These are phyloP conservation scores for Mucor ambiguus DNA, from an alignment of 371 early-diverging fungal genomes.

Conservation along the genomic window DNA sequence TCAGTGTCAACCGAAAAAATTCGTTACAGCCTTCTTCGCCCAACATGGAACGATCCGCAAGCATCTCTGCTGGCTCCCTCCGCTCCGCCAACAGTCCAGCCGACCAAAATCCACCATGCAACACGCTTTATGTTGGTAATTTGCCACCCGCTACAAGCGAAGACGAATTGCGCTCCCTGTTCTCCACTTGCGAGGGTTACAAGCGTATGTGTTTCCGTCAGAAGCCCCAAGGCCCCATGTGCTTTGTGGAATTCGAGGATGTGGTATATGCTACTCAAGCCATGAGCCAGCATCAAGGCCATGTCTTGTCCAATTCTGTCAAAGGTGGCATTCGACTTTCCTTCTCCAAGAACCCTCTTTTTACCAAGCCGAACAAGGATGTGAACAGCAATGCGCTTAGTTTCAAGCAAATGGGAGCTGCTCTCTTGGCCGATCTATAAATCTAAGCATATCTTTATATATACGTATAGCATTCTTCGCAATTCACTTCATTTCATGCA, in stretches of 20 bases:
- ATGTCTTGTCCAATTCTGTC: slow-evolving; percentile 78
- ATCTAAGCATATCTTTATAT: slow-evolving; percentile 1
- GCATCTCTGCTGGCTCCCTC: slow-evolving; percentile 14
- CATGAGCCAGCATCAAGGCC: slow-evolving; percentile 83
- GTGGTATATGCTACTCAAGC: slow-evolving; percentile 87
- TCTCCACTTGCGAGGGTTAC: slow-evolving; percentile 80
- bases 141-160: slow-evolving; percentile 84
- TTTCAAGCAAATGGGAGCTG: slow-evolving; percentile 34
- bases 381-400: slow-evolving; percentile 9
- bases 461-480: not conserved
- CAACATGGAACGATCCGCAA: slow-evolving; percentile 1
- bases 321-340: slow-evolving; percentile 94
- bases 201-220: slow-evolving; percentile 87
- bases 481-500: not conserved
- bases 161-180: slow-evolving; percentile 85
- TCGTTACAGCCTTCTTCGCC: slow-evolving; percentile 13
- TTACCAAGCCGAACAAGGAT: slow-evolving; percentile 44
- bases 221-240: slow-evolving; percentile 91
- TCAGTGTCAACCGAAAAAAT: slow-evolving; percentile 4
- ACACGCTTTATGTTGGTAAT: slow-evolving; percentile 95
- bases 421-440: slow-evolving; percentile 28
- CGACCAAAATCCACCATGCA: slow-evolving; percentile 95
- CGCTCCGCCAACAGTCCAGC: slow-evolving; percentile 26
- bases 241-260: slow-evolving; percentile 93
- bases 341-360: slow-evolving; percentile 95